Evolutionary conservation across 306 rosid species (phyloP), one percentile per base, ranked within the genome.

Genomic region (Casuarina equisetifolia): DNA sequence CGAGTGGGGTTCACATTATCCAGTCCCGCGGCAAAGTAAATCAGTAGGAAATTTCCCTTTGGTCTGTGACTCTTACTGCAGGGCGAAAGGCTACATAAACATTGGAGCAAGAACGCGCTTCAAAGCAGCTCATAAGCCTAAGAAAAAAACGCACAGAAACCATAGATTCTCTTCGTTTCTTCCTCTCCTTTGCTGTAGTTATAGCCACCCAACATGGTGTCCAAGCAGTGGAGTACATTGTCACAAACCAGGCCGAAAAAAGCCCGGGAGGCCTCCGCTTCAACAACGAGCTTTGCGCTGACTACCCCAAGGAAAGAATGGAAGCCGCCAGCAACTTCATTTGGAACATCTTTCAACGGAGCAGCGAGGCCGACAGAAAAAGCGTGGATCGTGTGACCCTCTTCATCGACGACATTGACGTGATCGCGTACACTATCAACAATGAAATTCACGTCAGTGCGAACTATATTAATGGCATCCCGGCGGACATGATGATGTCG

Each of bases 401-500:
- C 50, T 42, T 86, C 6, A 55, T 86, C 8, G 90, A 80, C 5
- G 68, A 77, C 72, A 70, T 35, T 4, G 46, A 32, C 15, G 85
- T 79, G 1, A 74, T 83, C 3, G 87, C 89, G 1, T 72, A 61
- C 17, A 54, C 89, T 0, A 70, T 5, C 74, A 70, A 74, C 78
- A 11, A 82, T 8, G 79, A 88, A 55, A 89, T 91, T 51, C 93
- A 86, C 19, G 4, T 88, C 0, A 64, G 84, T 13, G 82, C 83
- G 0, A 72, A 69, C 3, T 86, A 81, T 35, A 79, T 86, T 7
- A 44, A 72, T 7, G 17, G 11, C 50, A 72, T 71, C 20, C 3
- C 0, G 3, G 74, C 78, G 0, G 75, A 83, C 4, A 25, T 25
- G 32, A 4, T 86, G 4, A 83, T 62, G 73, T 68, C 25, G 4